Percentiles rank a stretch among this genome's conserved stretches.
These are phyloP conservation scores for Hammondia hammondi DNA, from an alignment of 169 alveolate genomes.

Conservation along the genomic window DNA sequence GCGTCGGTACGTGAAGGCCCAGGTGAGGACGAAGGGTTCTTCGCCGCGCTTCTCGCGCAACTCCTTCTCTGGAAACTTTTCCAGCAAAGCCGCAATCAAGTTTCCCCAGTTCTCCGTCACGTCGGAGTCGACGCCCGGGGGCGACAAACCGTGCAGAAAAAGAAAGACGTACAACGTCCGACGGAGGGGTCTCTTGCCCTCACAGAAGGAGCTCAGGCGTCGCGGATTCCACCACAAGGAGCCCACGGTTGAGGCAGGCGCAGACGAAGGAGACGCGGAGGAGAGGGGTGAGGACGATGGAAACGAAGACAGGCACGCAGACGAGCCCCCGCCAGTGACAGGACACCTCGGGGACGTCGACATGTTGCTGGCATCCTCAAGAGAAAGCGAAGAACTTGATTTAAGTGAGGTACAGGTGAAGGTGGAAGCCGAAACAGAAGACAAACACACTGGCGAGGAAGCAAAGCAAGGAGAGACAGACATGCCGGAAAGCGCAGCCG, in stretches of 20 bases:
- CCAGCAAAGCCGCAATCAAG: constrained; percentile 7
- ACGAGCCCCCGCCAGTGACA: not conserved
- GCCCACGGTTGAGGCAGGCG: not conserved
- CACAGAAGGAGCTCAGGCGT: not conserved
- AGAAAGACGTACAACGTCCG: constrained; percentile 12
- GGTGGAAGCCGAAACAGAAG: not conserved
- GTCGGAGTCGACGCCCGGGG: constrained; percentile 11
- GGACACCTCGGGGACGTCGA: not conserved
- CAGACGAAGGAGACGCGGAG: not conserved
- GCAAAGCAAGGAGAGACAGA: not conserved
- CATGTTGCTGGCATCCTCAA: not conserved
- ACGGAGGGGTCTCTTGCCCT: not conserved
- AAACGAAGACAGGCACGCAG: not conserved
- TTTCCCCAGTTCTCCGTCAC: constrained; percentile 33
- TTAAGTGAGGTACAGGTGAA: too few species aligned
- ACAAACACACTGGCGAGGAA: not conserved
- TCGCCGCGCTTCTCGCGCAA: not conserved
- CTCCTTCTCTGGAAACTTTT: not conserved
- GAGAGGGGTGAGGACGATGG: not conserved
- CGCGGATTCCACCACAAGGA: not conserved
- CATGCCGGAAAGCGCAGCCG: not conserved
- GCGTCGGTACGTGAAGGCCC: constrained; percentile 8
- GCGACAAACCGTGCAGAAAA: constrained; percentile 21
- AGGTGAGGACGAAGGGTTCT: not conserved
- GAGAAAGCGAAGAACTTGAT: too few species aligned